Evolutionary conservation across 2,329 filamentous ascomycete genomes (phyloP).

Genomic region (Microascus cirrosus): DNA sequence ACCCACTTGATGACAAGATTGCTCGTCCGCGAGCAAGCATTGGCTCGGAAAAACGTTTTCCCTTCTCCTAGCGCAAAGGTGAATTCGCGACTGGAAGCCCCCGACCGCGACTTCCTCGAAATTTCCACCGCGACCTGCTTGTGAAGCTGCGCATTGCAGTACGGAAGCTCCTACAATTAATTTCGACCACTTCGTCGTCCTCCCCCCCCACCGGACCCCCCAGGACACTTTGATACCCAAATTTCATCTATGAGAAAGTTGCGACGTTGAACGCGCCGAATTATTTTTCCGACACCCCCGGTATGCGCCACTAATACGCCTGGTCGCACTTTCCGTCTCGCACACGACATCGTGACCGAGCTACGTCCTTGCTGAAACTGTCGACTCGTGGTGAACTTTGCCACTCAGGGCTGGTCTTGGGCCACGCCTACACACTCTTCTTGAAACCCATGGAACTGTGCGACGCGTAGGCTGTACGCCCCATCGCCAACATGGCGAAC

Average conservation of each 20-base stretch:
- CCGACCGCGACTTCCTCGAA: conserved; percentile 24
- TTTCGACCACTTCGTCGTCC: background rate
- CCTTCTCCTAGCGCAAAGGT: conserved; percentile 25
- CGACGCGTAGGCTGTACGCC: conserved; percentile 4
- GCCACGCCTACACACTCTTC: background rate
- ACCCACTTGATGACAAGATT: background rate
- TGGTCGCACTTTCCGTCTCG: background rate
- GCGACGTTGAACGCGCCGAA: background rate
- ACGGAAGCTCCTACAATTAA: background rate
- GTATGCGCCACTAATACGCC: background rate
- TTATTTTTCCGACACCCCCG: background rate
- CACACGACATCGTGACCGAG: background rate
- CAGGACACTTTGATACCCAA: background rate
- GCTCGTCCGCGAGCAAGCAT: background rate
- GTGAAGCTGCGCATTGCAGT: background rate
- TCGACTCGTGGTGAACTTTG: background rate
- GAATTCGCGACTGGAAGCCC: conserved; percentile 27
- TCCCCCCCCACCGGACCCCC: background rate
- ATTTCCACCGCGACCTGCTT: conserved; percentile 22
- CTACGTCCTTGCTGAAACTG: background rate
- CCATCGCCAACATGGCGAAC: conserved; percentile 18
- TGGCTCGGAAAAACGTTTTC: conserved; percentile 20
- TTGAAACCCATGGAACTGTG: conserved; percentile 1
- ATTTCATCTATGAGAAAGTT: background rate
- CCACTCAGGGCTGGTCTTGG: background rate